Evolutionary conservation across 2,329 filamentous ascomycete genomes (phyloP), one percentile per base, ranked within the genome.

Genomic region (Colletotrichum graminicola): DNA sequence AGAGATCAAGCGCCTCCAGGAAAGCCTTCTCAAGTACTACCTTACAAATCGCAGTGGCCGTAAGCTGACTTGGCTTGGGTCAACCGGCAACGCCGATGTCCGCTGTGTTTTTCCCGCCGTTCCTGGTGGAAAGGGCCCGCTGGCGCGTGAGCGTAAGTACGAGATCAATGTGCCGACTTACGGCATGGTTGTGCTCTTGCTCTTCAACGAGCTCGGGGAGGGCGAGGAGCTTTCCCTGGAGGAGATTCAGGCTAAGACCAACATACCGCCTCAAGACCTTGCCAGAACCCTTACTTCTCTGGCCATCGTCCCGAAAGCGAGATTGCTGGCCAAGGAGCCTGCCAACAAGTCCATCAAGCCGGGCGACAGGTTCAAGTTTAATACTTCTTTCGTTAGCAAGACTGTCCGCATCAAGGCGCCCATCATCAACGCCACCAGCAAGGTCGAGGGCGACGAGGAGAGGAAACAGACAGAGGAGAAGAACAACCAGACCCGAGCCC

Each of bases 151-250:
- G 74, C 87, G 92, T 43, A 91, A 92, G 45, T 95, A 98, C 78
- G 96, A 99, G 76, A 85, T 99, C 66, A 97, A 94, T 73, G 94
- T 97, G 26, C 92, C 94, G 1, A 98, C 96, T 0, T 96, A 96
- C 79, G 94, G 91, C 76, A 97, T 98, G 93, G 84, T 98, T 26
- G 91, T 98, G 32, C 82, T 99, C 26, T 81, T 97, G 55, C 88
- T 98, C 0, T 99, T 98, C 86, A 98, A 98, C 77, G 90, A 95
- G 47, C 77, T 97, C 0, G 79, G 79, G 2, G 84, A 87, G 7
- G 85, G 79, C 39, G 81, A 85, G 74, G 84, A 81, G 57, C 79
- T 91, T 21, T 83, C 85, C 0, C 89, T 90, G 66, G 93, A 96
- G 66, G 93, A 97, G 73, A 96, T 98, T 36, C 92, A 96, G 78